Percentiles rank a stretch among this genome's conserved stretches.
These are phyloP conservation scores for Stagonosporopsis vannaccii DNA, from an alignment of 2,329 filamentous ascomycete species.

Conservation along the genomic window DNA sequence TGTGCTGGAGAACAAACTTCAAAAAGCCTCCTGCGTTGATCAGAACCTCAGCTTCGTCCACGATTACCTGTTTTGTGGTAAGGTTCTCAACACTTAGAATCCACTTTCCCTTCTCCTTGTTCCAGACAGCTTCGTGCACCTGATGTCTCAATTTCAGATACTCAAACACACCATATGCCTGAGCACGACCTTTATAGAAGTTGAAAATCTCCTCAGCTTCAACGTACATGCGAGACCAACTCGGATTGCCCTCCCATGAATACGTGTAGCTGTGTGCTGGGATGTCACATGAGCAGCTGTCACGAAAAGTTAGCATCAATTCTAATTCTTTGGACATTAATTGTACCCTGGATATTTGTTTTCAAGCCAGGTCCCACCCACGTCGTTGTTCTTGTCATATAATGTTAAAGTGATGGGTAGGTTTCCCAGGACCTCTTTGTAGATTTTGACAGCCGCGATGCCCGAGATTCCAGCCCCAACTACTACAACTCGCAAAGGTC, in stretches of 20 bases:
- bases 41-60: neutral
- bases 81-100: neutral
- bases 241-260: slow-evolving; percentile 55
- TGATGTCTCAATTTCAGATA: neutral
- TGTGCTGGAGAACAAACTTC: neutral
- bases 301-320: neutral
- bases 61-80: neutral
- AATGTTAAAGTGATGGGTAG: neutral
- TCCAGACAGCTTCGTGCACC: neutral
- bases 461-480: neutral
- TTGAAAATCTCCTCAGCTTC: slow-evolving; percentile 54
- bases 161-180: neutral
- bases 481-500: neutral
- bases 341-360: slow-evolving; percentile 48
- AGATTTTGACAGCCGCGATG: neutral
- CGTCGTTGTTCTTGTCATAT: slow-evolving; percentile 48
- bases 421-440: neutral
- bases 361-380: slow-evolving; percentile 51
- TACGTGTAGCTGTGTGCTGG: slow-evolving; percentile 44
- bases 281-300: slow-evolving; percentile 20
- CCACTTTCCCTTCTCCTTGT: neutral
- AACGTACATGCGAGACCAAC: slow-evolving; percentile 51
- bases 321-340: neutral
- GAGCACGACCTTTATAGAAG: slow-evolving; percentile 54
- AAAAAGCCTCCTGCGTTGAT: neutral